Base-by-base conservation (phyloP, 805 yeast species). In the Saccharomyces eubayanus region DNA sequence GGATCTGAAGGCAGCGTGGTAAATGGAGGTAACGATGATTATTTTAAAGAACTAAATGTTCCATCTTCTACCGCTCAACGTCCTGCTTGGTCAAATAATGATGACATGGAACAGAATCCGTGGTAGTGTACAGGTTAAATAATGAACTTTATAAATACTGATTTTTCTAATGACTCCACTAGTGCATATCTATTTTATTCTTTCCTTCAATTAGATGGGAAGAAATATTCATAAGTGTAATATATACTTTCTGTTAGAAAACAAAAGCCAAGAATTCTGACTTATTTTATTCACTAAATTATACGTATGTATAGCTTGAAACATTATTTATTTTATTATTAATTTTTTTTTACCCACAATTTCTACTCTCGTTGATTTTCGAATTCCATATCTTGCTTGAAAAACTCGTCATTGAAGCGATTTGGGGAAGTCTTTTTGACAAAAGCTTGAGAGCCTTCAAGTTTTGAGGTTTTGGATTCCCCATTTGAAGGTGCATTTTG, bases 31-130 rank as follows among this genome's bases (percentile, higher is more conserved):
- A 3, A 67, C 76, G 66, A 74, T 28, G 81, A 76, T 31, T 78
- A 89, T 36, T 77, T 94, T 36, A 76, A 72, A 50, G 96, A 91
- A 68, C 76, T 92, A 60, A 82, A 84, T 61, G 78, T 87, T 56
- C 96, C 94, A n/a, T 76, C 85, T 3, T 59, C 64, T 8, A 57
- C 64, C 16, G 67, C 58, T 2, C 60, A 62, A 16, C 59, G 57
- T 30, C 66, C 65, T 9, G 65, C 75, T 2, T 78, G 83, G 82
- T 75, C 82, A 63, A 79, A 75, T 4, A 70, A 65, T 16, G 77
- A 75, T 21, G 82, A 78, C n/a, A 75, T 79, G 16, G 84, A 80
- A 50, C 70, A 72, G 3, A 86, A 86, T 62, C 94, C 91, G 4
- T 86, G 94, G 94, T 70, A 55, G 57, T 46, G 9, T 36, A 21